phyloP scores from a whole-genome alignment of 169 alveolate genomes.

The Plasmodium malariae region DNA sequence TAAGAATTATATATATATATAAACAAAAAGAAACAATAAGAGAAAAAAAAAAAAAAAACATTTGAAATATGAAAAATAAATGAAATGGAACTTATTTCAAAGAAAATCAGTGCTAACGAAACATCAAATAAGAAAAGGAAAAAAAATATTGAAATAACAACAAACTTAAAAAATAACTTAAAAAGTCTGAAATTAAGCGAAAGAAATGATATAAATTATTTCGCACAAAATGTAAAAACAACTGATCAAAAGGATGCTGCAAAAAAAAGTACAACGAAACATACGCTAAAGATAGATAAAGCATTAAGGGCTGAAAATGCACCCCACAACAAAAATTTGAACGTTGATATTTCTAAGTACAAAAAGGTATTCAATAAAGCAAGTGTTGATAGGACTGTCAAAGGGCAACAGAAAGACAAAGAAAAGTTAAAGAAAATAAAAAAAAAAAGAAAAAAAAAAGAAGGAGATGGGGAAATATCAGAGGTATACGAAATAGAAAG shows the following conservation, averaged over 20 bases:
- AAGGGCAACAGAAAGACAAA: background rate
- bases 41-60: slow-evolving; percentile 2
- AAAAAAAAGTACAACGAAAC: background rate
- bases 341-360: background rate
- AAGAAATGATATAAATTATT: background rate
- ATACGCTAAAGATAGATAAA: slow-evolving; percentile 5
- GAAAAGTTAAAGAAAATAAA: background rate
- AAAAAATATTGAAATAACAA: slow-evolving; percentile 8
- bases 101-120: background rate
- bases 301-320: background rate
- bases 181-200: background rate
- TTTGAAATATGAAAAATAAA: slow-evolving; percentile 1
- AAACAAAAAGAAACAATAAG: slow-evolving; percentile 13
- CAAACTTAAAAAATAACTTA: slow-evolving; percentile 3
- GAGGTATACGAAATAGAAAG: background rate
- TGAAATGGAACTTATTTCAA: slow-evolving; percentile 27
- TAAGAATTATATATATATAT: background rate
- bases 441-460: slow-evolving; percentile 1
- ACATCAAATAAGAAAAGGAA: slow-evolving; percentile 14
- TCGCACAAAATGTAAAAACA: background rate
- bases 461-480: background rate
- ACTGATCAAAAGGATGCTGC: background rate
- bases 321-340: background rate
- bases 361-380: background rate
- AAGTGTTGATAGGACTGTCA: background rate